Conservation (phyloP, 495 filamentous ascomycete species). For the Bathelium albidoporum region DNA sequence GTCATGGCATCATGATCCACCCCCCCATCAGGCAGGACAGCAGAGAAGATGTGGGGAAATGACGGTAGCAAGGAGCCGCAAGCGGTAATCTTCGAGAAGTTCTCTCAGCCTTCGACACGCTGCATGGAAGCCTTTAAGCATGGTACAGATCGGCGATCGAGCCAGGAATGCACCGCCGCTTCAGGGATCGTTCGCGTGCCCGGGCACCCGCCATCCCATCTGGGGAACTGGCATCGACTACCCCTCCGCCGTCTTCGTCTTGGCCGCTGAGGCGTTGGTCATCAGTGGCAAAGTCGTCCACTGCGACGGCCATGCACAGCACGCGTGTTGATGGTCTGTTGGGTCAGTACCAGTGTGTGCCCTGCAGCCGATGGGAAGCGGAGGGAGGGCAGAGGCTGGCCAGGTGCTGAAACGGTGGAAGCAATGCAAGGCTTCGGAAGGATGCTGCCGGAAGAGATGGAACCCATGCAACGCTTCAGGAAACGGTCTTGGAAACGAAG, state of each 20-base stretch:
- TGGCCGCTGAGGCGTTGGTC: no score
- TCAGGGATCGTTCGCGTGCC: background rate
- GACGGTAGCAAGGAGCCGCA: background rate
- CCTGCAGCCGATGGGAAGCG: no score
- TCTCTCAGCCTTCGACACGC: background rate
- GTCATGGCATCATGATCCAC: background rate
- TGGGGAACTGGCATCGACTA: no score
- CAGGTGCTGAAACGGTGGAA: background rate
- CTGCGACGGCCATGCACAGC: no score
- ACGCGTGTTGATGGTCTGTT: no score
- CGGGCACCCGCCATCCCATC: no score
- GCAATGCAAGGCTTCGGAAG: background rate
- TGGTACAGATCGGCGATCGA: background rate
- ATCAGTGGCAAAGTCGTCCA: no score
- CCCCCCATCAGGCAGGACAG: background rate
- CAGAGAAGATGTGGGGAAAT: background rate
- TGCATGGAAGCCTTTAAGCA: background rate
- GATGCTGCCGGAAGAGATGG: background rate
- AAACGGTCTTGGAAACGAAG: background rate
- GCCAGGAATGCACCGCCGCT: background rate
- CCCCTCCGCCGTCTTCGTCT: no score
- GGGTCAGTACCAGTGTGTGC: no score
- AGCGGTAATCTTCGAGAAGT: conserved; percentile 4
- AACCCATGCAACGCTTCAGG: background rate
- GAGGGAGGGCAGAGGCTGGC: background rate